Conservation (phyloP, 148 eudicot genomes). For the Gaultheria prostrata region DNA sequence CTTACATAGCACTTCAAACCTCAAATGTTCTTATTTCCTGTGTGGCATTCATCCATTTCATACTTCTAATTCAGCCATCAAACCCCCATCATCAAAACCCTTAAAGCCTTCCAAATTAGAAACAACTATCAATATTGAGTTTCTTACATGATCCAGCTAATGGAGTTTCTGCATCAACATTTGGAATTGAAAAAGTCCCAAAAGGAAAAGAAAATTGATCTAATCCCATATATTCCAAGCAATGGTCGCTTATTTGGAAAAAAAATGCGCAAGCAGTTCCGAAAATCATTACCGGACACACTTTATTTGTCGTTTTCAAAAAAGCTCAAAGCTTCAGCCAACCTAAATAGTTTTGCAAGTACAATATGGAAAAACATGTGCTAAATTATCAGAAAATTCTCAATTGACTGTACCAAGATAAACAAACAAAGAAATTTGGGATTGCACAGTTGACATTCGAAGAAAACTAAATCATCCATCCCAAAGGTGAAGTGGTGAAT, state of each 20-base stretch:
- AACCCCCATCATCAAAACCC: not conserved
- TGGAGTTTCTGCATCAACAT: not conserved
- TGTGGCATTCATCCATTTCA: not conserved
- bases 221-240: too few species aligned
- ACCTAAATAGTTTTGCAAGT: too few species aligned
- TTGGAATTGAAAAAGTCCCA: not conserved
- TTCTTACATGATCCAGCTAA: not conserved
- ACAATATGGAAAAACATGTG: too few species aligned
- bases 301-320: too few species aligned
- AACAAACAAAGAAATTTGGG: not conserved
- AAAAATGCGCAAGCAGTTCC: too few species aligned
- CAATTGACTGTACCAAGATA: not conserved
- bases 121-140: not conserved
- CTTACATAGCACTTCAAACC: constrained; percentile 8
- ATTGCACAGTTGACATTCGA: not conserved
- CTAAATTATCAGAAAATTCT: not conserved
- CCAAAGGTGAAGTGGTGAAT: not conserved
- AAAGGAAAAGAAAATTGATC: not conserved
- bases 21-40: not conserved
- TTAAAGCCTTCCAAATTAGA: not conserved
- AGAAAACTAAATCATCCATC: not conserved
- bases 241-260: not conserved
- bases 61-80: not conserved
- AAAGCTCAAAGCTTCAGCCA: too few species aligned
- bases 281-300: too few species aligned